phyloP scores from a whole-genome alignment of 192 early-diverging fungal genomes.

The Thoreauomyces humboldtii region DNA sequence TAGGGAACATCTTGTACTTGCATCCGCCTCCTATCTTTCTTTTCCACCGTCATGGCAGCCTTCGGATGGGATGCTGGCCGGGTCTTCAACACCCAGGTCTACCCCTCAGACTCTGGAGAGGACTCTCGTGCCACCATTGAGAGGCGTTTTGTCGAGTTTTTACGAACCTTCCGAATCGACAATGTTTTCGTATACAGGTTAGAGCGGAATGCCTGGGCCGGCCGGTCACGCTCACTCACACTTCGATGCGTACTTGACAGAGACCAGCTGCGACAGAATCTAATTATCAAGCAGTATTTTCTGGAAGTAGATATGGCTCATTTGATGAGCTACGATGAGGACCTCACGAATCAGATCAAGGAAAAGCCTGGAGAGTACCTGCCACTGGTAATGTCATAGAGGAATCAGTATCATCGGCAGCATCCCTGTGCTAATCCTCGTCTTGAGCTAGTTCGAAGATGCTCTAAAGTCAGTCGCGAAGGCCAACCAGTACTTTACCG shows the following conservation, averaged over 20 bases:
- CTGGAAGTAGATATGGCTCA: slow-evolving; percentile 88
- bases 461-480: slow-evolving; percentile 77
- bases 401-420: not conserved
- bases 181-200: slow-evolving; percentile 83
- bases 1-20: no score
- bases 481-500: slow-evolving; percentile 54
- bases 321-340: slow-evolving; percentile 79
- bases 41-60: no score
- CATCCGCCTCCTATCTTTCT: no score
- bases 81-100: slow-evolving; percentile 60
- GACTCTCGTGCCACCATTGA: slow-evolving; percentile 52
- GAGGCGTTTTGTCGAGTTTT: slow-evolving; percentile 73
- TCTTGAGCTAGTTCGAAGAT: slow-evolving; percentile 72
- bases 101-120: slow-evolving; percentile 31
- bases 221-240: not conserved
- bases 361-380: slow-evolving; percentile 77
- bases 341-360: slow-evolving; percentile 75
- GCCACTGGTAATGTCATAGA: slow-evolving; percentile 61
- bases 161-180: slow-evolving; percentile 82
- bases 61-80: slow-evolving; percentile 83
- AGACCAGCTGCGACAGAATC: slow-evolving; percentile 88
- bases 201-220: not conserved
- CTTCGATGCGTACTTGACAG: slow-evolving; percentile 41
- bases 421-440: no score
- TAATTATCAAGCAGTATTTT: slow-evolving; percentile 69